Evolutionary conservation across 176 grass and related monocot genomes (phyloP), one percentile per base, ranked within the genome.

Genomic region (Carex scoparia): DNA sequence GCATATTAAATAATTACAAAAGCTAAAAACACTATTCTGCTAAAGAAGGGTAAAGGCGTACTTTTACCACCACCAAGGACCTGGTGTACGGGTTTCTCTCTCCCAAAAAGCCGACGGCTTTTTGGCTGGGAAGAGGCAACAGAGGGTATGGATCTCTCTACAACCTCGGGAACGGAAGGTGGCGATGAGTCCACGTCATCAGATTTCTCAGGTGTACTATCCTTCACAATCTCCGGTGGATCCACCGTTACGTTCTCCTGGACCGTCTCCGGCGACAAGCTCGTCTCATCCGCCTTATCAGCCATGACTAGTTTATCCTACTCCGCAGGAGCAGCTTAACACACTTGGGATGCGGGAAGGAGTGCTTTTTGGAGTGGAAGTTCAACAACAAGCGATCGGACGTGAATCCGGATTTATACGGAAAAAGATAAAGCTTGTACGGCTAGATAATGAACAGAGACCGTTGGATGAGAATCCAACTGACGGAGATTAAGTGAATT

Each of bases 51-150:
- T 63, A 44, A 77, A 81, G 7, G 0, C 89, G 1, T 88, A 97
- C 94, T 87, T 92, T 93, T 94, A 40, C 94, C 90, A 48, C 92
- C 92, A 27, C 94, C 92, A 63, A 97, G 87, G 4, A 89, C 92
- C 86, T 67, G 78, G 75, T 97, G 94, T 23, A 94, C 90, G 42
- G 92, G 88, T 54, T 89, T 92, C 67, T 94, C 90, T 77, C 88
- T 82, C 31, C 94, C 90, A 28, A 94, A 82, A 19, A 94, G 80
- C 55, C 89, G 75, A 69, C 89, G 87, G 71, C 85, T 84, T 72
- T 74, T 84, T 1, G 88, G 3, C 85, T 62, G 88, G 31, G 79
- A 65, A 48, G 56, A 1, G 1, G 58, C 46, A 38, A 63, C 6
- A 54, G 84, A 69, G 30, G 82, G 53, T 14, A 30, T 2, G 48